Evolutionary conservation across 768 basidiomycete genomes (phyloP), one percentile per base, ranked within the genome.

Genomic region (Suillus americanus): DNA sequence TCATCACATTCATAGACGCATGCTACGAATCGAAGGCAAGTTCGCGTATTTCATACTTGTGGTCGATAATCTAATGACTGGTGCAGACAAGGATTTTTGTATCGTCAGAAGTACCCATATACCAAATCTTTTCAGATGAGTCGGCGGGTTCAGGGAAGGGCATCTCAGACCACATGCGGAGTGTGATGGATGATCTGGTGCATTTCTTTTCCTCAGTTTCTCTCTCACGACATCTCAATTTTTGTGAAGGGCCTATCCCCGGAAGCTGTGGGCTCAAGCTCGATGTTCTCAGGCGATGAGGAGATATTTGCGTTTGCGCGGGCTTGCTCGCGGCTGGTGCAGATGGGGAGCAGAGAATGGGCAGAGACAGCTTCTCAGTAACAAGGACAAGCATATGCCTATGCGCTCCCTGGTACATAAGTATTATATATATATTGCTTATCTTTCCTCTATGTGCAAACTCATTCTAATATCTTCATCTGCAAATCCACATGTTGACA

Each of bases 1-100:
- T 99, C 74, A 99, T 99, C 73, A 96, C 96, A 1, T 98, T 99
- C 74, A 90, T 99, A 70, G 97, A 99, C 80, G 93, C 95, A 28
- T 96, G 94, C 72, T 97, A 97, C 70, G 95, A 97, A 74, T 95
- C 88, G 81, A 92, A 90, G 83, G 90, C 89, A 71, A 10, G 77
- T 65, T 25, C 25, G 25, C 30, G 16, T 7, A 48, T 10, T n/a
- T 38, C 30, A 16, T 20, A 56, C 38, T 9, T 23, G 45, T 55
- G 62, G 66, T 18, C 62, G 55, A 50, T 23, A 35, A 50, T 20
- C n/a, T 65, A 14, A 40, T 18, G 40, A 45, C 60, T 62, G 9
- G 28, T 7, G 5, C 69, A 94, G 90, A 96, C 94, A 3, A 94
- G 93, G 73, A 82, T 99, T 9, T 95, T 97, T 78, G 85, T 92